Evolutionary conservation across 2,329 filamentous ascomycete species (phyloP).

Genomic region (Fonsecaea monophora): DNA sequence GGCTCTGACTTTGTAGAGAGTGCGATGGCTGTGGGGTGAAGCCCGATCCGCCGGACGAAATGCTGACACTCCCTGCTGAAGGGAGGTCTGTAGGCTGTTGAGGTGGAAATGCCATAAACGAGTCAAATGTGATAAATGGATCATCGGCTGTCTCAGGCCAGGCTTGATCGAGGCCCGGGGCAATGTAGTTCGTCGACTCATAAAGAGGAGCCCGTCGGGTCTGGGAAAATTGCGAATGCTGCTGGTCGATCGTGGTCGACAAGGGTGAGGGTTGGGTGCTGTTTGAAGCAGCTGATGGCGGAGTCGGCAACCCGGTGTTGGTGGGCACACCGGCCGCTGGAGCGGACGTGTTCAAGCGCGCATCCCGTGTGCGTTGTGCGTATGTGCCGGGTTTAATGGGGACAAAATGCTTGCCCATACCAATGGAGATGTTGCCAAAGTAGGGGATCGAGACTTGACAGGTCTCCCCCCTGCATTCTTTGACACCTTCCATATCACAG

Average conservation of each 20-base stretch:
- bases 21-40: slow-evolving; percentile 34
- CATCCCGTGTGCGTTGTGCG: slow-evolving; percentile 16
- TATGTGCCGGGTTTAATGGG: slow-evolving; percentile 38
- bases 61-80: slow-evolving; percentile 25
- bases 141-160: slow-evolving; percentile 36
- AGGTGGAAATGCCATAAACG: slow-evolving; percentile 40
- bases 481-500: slow-evolving; percentile 32
- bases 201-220: slow-evolving; percentile 22
- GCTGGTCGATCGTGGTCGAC: slow-evolving; percentile 30
- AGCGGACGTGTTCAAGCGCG: slow-evolving; percentile 3
- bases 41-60: slow-evolving; percentile 15
- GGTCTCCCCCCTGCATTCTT: slow-evolving; percentile 30
- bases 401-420: slow-evolving; percentile 45
- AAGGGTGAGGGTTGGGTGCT: slow-evolving; percentile 38
- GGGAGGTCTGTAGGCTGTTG: slow-evolving; percentile 30
- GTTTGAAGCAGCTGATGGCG: slow-evolving; percentile 33
- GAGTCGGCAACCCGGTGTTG: slow-evolving; percentile 38
- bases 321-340: slow-evolving; percentile 13
- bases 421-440: slow-evolving; percentile 53
- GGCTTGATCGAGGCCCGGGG: slow-evolving; percentile 29
- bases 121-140: slow-evolving; percentile 41
- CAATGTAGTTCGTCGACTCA: slow-evolving; percentile 30
- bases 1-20: slow-evolving; percentile 25
- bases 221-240: slow-evolving; percentile 12
- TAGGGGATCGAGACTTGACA: slow-evolving; percentile 55